Evolutionary conservation across 129 eudicot genomes (phyloP).

Genomic region (Logfia minima): DNA sequence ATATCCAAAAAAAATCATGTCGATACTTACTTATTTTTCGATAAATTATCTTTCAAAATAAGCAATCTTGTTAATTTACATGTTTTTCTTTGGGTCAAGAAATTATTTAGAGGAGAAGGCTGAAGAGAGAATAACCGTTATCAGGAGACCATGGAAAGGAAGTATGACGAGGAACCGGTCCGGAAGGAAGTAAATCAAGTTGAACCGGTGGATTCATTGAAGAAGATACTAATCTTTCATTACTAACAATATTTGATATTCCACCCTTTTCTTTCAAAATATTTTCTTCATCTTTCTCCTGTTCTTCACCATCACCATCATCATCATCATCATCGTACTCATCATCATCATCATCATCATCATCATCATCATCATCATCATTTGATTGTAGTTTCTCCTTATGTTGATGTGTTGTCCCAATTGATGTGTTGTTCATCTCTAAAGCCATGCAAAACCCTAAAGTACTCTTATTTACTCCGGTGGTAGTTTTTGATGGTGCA

Average conservation of each 20-base stretch:
- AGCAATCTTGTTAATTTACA: background rate
- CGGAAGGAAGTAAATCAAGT: conserved; percentile 69
- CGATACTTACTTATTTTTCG: no score
- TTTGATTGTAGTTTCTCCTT: conserved; percentile 1
- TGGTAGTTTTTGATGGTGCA: conserved; percentile 27
- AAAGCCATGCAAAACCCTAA: conserved; percentile 22
- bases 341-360: conserved; percentile 24
- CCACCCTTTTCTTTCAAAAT: conserved; percentile 9
- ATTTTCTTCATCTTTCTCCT: conserved; percentile 6
- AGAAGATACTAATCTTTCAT: background rate
- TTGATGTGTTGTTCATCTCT: conserved; percentile 16
- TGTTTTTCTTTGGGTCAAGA: background rate
- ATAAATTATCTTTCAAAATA: background rate
- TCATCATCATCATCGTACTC: conserved; percentile 23
- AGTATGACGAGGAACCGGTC: conserved; percentile 53
- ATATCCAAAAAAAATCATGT: no score
- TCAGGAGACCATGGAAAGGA: conserved; percentile 59
- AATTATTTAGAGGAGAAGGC: background rate
- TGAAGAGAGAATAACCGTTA: conserved; percentile 45
- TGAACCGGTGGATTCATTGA: conserved; percentile 43
- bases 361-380: conserved; percentile 26
- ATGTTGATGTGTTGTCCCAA: background rate
- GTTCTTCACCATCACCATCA: conserved; percentile 12
- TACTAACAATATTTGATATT: conserved; percentile 7
- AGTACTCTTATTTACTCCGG: background rate